Evolutionary conservation across 805 yeast genomes (phyloP).

Genomic region (Spencermartinsiella europaea): DNA sequence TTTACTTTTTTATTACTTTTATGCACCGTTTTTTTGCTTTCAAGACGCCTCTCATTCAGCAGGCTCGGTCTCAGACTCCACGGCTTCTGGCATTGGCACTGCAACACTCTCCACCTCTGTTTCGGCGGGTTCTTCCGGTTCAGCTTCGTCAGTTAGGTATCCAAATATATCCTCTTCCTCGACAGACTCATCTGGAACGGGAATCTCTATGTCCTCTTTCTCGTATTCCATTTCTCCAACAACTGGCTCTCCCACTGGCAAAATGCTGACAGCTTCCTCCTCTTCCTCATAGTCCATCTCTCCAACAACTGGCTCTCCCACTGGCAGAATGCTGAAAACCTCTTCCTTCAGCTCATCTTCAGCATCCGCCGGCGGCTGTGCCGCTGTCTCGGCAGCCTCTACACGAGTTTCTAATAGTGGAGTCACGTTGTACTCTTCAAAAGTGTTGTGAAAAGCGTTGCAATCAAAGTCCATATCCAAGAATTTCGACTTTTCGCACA

Average conservation of each 20-base stretch:
- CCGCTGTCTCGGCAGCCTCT: constrained; percentile 1
- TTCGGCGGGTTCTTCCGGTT: not conserved
- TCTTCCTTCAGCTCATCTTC: constrained; percentile 4
- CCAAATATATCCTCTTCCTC: not conserved
- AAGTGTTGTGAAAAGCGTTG: constrained; percentile 40
- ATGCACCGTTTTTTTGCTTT: too few relatives aligned
- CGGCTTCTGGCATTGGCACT: not conserved
- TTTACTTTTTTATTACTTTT: too few relatives aligned
- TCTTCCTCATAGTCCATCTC: not conserved
- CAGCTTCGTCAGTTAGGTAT: not conserved
- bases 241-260: constrained; percentile 2
- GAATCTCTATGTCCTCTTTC: not conserved
- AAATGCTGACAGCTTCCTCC: not conserved
- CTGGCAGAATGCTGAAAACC: not conserved
- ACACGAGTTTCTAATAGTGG: not conserved
- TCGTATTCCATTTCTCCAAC: constrained; percentile 3
- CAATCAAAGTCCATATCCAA: constrained; percentile 89
- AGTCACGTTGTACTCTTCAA: constrained; percentile 25
- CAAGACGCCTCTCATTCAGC: too few relatives aligned
- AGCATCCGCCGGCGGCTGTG: constrained; percentile 5
- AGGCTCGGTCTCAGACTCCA: not conserved
- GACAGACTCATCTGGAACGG: not conserved
- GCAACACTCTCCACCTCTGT: not conserved
- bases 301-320: constrained; percentile 5
- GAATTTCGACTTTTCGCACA: constrained; percentile 60